Base-by-base conservation (phyloP, 192 early-diverging fungal species). In the Entomortierella lignicola region DNA sequence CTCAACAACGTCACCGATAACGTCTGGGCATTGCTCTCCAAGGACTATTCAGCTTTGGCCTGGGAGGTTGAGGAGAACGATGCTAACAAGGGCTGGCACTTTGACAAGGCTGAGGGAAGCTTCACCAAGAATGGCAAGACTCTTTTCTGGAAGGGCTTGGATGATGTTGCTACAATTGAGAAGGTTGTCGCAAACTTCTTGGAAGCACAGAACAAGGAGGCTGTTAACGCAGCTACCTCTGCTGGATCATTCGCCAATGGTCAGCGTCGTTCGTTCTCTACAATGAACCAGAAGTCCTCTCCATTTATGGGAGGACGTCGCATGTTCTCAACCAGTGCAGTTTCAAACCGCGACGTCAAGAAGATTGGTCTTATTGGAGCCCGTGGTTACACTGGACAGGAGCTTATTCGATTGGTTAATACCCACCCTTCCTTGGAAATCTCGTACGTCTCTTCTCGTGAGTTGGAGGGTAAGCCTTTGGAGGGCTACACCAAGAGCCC, bases 1-100 rank as follows among this genome's bases (percentile, higher is more conserved):
- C 82, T 99, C 37, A 98, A 97, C 80, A 98, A 97, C 71, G 96
- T 99, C 26, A 94, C 93, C 8, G 98, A 99, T 62, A 98, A 97
- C 72, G 85, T 97, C 12, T 99, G 97, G 97, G 89, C 89, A 51
- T 86, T 93, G 31, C 91, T 99, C 58, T 85, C 85, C 37, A 93
- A 93, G 59, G 96, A 99, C 72, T 90, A 95, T 67, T 77, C 89
- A 34, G 82, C 82, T 31, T 87, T 99, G 57, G 89, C 89, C 59
- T 99, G 98, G 98, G 82, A 89, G 21, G 90, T 94, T 17, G 85
- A 89, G 42, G 88, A 91, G 55, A 64, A 85, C 61, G 93, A 97
- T 77, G 81, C 89, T 54, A 92, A 93, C 75, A 90, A 92, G 60
- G 84, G 90, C n/a, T 99, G 96, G 97, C 96, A 95, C 82, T 99